Percentiles rank a stretch among this genome's conserved stretches.
These are phyloP conservation scores for Nannizziopsis arthrosporioides DNA, from an alignment of 2,329 filamentous ascomycete genomes.

Conservation along the genomic window DNA sequence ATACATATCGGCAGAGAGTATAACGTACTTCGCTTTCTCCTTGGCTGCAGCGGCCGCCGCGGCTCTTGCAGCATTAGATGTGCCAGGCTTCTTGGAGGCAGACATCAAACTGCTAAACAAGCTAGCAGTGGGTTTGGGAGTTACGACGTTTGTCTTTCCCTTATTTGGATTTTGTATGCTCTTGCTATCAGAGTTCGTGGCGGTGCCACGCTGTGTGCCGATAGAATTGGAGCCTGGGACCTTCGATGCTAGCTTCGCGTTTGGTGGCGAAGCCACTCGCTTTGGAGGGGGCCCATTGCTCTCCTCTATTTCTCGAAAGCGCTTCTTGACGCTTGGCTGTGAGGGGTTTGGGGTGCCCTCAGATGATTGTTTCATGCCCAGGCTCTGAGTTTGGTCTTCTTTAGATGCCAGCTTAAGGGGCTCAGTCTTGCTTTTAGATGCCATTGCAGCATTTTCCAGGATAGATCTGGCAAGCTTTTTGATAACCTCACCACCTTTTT, in stretches of 20 bases:
- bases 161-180: constrained; percentile 20
- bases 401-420: constrained; percentile 27
- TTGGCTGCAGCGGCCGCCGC: constrained; percentile 31
- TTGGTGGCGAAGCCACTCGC: constrained; percentile 26
- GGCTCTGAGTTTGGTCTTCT: constrained; percentile 23
- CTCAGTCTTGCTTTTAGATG: constrained; percentile 35
- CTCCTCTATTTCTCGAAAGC: constrained; percentile 30
- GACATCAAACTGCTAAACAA: constrained; percentile 38
- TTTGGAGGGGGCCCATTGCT: constrained; percentile 29
- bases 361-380: not conserved
- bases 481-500: constrained; percentile 46
- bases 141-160: constrained; percentile 30
- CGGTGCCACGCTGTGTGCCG: not conserved
- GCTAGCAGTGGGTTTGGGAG: constrained; percentile 33
- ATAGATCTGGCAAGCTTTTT: constrained; percentile 47
- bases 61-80: constrained; percentile 39
- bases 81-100: constrained; percentile 41
- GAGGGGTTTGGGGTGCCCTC: constrained; percentile 2
- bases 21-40: constrained; percentile 25
- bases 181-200: constrained; percentile 12
- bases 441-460: constrained; percentile 37
- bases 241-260: constrained; percentile 25
- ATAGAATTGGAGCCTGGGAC: constrained; percentile 8
- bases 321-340: constrained; percentile 27
- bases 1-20: constrained; percentile 5